Base-by-base conservation (phyloP, 805 yeast species). In the Tetrapisispora nanseiensis region DNA sequence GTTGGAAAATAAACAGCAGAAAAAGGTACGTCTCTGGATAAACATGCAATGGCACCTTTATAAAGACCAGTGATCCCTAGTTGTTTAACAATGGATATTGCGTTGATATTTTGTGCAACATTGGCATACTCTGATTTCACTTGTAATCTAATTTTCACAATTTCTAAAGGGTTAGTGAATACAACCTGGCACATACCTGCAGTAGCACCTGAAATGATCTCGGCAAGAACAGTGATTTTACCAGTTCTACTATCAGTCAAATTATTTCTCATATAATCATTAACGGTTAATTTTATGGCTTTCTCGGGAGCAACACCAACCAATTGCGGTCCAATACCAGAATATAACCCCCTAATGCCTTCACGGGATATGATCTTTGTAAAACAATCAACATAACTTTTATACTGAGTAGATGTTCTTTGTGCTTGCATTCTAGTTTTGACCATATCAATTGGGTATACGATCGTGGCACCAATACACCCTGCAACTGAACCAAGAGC, bases 241-340 rank as follows among this genome's bases (percentile, higher is more conserved):
- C 71, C 66, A 20, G 67, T 51, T 43, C 58, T 61, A 26, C 26
- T 22, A 46, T 69, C 69, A n/a, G 85, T 72, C 48, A 90, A 79
- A 42, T 76, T 70, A 23, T 80, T 79, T 55, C 97, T 76, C 44
- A 87, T 80, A 43, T 84, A 68, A 61, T 90, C 98, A 65, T 90
- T 90, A 31, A 90, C 95, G 0, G 97, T 89, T 51, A 90, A 75
- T 66, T 90, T 90, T 56, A 90, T 90, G 34, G 97, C 97, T 69
- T 90, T 90, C 63, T 90, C 98, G 2, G 98, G 98, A 0, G 97
- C 97, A 40, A 90, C 97, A 51, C 98, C 98, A 38, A 92, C 78
- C 55, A 90, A 70, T 65, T 92, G 97, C 15, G 97, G 97, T 9
- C 86, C 84, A 40, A 90, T 70, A 42, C 98, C 98, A 5, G 95